Conservation (phyloP, 2,329 filamentous ascomycete genomes). For the Ophiostoma tasmaniense region DNA sequence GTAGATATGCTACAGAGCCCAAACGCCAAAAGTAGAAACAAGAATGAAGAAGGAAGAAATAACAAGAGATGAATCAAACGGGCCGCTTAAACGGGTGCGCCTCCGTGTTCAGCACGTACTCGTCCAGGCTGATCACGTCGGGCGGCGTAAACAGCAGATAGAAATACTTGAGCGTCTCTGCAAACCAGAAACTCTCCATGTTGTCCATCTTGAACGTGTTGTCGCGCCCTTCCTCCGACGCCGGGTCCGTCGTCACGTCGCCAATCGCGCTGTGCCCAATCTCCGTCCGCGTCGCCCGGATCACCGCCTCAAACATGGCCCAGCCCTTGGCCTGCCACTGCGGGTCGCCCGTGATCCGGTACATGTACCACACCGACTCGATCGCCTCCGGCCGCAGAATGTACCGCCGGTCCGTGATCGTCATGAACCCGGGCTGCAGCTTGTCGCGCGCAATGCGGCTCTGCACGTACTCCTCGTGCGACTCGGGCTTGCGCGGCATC, state of each 20-base stretch:
- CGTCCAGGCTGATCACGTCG: constrained; percentile 56
- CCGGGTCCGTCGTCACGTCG: constrained; percentile 42
- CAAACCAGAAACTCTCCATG: constrained; percentile 88
- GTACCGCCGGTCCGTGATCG: constrained; percentile 41
- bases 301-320: constrained; percentile 71
- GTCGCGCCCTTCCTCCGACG: constrained; percentile 24
- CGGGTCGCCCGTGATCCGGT: constrained; percentile 75
- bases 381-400: constrained; percentile 74
- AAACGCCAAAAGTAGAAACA: background rate
- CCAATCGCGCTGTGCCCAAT: constrained; percentile 62
- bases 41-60: background rate
- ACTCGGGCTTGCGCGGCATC: constrained; percentile 35
- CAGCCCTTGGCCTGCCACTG: constrained; percentile 74
- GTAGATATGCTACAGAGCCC: background rate
- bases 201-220: constrained; percentile 39
- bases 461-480: constrained; percentile 47
- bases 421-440: constrained; percentile 44
- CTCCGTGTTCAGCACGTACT: constrained; percentile 59
- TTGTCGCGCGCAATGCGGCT: constrained; percentile 35
- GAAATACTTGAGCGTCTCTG: constrained; percentile 89
- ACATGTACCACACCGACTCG: constrained; percentile 82
- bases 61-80: background rate
- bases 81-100: constrained; percentile 50
- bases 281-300: constrained; percentile 55
- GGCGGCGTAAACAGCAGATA: constrained; percentile 70